Base-by-base conservation (phyloP, 1,284 basidiomycete genomes). In the Ustilago nuda region DNA sequence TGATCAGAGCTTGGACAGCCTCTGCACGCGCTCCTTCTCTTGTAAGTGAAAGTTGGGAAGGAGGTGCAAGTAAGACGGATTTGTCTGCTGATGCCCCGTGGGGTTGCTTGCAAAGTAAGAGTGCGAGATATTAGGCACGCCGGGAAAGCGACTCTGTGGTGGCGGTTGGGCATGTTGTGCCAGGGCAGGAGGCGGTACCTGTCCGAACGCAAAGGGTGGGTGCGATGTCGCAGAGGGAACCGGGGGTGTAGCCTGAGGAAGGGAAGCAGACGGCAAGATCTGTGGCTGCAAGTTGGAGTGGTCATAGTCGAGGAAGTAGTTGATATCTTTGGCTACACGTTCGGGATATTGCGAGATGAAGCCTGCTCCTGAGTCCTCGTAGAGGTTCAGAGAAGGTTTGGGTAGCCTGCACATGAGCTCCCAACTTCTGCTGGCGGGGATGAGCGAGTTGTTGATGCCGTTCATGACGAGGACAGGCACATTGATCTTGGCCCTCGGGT, bases 311-410 rank as follows among this genome's bases (percentile, higher is more conserved):
- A 73, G 56, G n/a, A 68, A 73, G 45, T 65, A 39, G 46, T 73
- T 73, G 59, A 73, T 73, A 36, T 73, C 71, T 23, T 50, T 61
- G 12, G 71, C 71, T 1, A 68, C 71, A 11, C 71, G 65, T 50
- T 73, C 66, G 1, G 71, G 66, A 33, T 73, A 73, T 33, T 73
- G 71, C 61, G 58, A 73, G 52, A 66, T 66, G 55, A 73, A 73
- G 2, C 71, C 71, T 4, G 71, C 66, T 13, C 71, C 66, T 8
- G 66, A 56, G 27, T 73, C 64, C 33, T 73, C 71, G 58, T 73
- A 73, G 33, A 73, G 35, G 37, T 54, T 68, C 33, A 73, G 30
- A 4, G 61, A 52, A 4, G 71, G 64, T 19, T 68, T 73, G 27
- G 71, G 71, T 9, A 73, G 39, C 1, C 71, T 50, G 43, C 66